Evolutionary conservation across 306 rosid species (phyloP), one percentile per base, ranked within the genome.

Genomic region (Quercus gilva): DNA sequence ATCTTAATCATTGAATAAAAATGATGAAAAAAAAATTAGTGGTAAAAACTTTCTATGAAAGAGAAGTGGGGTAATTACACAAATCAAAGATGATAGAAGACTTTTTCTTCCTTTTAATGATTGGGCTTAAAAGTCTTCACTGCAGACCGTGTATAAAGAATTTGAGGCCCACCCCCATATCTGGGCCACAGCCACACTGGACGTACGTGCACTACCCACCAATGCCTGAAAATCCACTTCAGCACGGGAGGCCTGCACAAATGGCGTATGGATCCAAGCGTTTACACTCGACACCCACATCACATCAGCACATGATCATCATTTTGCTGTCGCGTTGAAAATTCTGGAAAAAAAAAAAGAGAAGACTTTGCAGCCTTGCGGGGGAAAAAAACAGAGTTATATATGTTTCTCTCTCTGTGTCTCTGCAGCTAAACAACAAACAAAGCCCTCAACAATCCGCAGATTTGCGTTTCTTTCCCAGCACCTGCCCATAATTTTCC

Each of bases 341-440:
- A 18, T 6, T 14, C 23, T 18, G 51, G 3, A 3, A 23, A 61
- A 61, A 60, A 13, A 31, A 35, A 35, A 33, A 35, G 5, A 33
- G 5, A 37, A 37, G 10, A 37, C 43, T 37, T 6, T 33, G 10
- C 43, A 37, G 43, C 43, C 43, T 37, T 37, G 2, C 10, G 1
- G 43, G 37, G 37, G 37, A 5, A 33, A 33, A 33, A 33, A 35
- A 35, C 45, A 37, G 11, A 7, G 45, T 37, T 37, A 37, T 37
- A 8, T 37, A n/a, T n/a, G n/a, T n/a, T n/a, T 14, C 9, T 19
- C 49, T 65, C 15, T 0, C 1, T 3, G 23, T 64, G 23, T 6
- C 3, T 71, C 73, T 13, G 73, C 55, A 6, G 37, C 69, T 52
- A 78, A 68, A 78, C 80, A 83, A 83, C 77, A 74, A 8, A 12